These are phyloP conservation scores for Helicocarpus griseus DNA, from an alignment of 2,329 filamentous ascomycete genomes.

Conservation along the genomic window DNA sequence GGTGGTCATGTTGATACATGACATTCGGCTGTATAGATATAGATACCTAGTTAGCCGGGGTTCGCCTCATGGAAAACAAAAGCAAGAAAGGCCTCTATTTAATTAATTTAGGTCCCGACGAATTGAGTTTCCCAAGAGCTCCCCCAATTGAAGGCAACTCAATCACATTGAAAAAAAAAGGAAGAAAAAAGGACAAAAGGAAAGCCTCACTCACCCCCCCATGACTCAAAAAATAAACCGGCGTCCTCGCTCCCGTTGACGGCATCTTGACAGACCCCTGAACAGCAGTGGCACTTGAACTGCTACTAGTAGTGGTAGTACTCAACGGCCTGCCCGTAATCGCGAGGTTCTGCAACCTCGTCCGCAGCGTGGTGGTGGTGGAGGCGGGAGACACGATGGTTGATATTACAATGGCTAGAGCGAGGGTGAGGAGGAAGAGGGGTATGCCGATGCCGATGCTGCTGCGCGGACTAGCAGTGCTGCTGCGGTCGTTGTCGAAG, in stretches of 20 bases:
- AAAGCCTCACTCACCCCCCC: conserved; percentile 33
- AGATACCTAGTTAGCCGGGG: background rate
- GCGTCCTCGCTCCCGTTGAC: conserved; percentile 28
- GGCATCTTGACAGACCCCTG: background rate
- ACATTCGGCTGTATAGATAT: conserved; percentile 44
- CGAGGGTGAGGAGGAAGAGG: background rate
- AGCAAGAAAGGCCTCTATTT: too few relatives aligned
- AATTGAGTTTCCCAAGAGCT: too few relatives aligned
- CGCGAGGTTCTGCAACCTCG: background rate
- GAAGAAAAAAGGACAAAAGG: background rate
- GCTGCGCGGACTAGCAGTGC: background rate
- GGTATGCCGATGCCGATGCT: background rate
- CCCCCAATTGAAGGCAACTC: too few relatives aligned
- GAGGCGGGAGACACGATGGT: background rate
- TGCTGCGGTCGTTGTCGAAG: too few relatives aligned
- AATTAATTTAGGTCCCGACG: too few relatives aligned
- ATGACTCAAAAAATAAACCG: conserved; percentile 45
- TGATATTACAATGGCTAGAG: background rate
- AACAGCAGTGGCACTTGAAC: background rate
- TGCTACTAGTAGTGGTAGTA: background rate
- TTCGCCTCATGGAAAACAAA: too few relatives aligned
- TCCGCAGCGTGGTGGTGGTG: background rate
- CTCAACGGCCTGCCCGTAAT: too few relatives aligned
- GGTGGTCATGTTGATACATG: conserved; percentile 59
- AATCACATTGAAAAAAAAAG: background rate